Base-by-base conservation (phyloP, 495 filamentous ascomycete genomes). In the Terfezia boudieri region DNA sequence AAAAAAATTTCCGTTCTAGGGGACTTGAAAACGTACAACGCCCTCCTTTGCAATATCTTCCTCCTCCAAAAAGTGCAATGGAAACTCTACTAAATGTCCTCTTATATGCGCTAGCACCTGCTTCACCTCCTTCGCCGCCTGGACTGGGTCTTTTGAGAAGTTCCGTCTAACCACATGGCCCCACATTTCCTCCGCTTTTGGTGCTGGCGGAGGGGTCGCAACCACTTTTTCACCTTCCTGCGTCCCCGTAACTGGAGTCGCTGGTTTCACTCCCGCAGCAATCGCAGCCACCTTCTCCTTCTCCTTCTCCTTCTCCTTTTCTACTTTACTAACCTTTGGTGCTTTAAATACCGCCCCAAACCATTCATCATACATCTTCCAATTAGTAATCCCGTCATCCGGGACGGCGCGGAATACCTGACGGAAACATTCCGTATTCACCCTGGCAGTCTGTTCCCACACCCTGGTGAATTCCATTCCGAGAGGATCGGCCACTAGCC, bases 61-160 rank as follows among this genome's bases (percentile, higher is more conserved):
- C 41, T 86, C 83, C 60, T 80, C 80, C 65, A 96, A 67, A 68
- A 96, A 96, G 58, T 83, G 71, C 60, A 96, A 69, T 52, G 88
- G 86, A 89, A 94, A 94, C 71, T 94, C 83, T 22, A 94, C 86
- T 48, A 94, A 63, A 12, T 76, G 85, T 0, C 89, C 89, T 59
- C 79, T 79, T 12, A 94, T 73, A 52, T 74, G 73, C 54, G 75
- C 76, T 55, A 96, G 68, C 67, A 79, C 71, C 37, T 84, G 85
- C 73, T 96, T 96, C 41, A 96, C 73, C 71, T 90, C 82, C 37
- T 63, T 64, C 23, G 78, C 69, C 16, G 69, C 88, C 70, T 76
- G 67, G 1, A 69, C 67, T 5, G 79, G 80, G 4, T 6, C 72
- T 60, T 61, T 74, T 55, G 75, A 64, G 59, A 94, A 94, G 61